phyloP scores from a whole-genome alignment of 352 stramenopile species.

The Poterioochromonas sp. region DNA sequence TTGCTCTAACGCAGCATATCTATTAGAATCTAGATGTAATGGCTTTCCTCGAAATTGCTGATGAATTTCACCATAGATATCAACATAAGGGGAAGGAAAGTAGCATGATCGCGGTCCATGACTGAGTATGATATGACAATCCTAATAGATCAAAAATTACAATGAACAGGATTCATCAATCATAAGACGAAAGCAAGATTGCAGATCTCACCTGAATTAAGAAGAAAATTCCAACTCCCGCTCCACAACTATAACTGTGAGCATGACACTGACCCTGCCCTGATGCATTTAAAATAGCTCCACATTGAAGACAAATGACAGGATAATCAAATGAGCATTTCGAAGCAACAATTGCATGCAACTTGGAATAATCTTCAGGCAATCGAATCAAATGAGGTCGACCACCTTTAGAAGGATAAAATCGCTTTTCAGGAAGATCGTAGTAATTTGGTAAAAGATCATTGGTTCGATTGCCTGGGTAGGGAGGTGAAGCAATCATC shows the following conservation, averaged over 20 bases:
- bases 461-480: too few relatives aligned
- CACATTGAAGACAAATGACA: background rate
- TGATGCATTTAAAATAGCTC: background rate
- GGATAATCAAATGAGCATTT: background rate
- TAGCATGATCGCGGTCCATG: background rate
- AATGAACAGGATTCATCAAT: background rate
- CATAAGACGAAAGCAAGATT: too few relatives aligned
- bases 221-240: constrained; percentile 13
- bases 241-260: background rate
- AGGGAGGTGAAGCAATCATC: too few relatives aligned
- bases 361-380: background rate
- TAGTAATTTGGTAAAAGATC: too few relatives aligned
- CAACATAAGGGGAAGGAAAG: background rate
- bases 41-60: background rate
- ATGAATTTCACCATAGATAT: constrained; percentile 17
- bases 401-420: too few relatives aligned
- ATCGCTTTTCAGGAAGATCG: too few relatives aligned
- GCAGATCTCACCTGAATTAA: constrained; percentile 6
- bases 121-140: constrained; percentile 5
- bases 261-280: constrained; percentile 18
- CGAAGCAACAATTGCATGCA: background rate
- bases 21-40: background rate
- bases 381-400: background rate
- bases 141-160: background rate
- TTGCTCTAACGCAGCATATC: background rate